phyloP scores from a whole-genome alignment of 257 asterid genomes.

The Solanum piurae region DNA sequence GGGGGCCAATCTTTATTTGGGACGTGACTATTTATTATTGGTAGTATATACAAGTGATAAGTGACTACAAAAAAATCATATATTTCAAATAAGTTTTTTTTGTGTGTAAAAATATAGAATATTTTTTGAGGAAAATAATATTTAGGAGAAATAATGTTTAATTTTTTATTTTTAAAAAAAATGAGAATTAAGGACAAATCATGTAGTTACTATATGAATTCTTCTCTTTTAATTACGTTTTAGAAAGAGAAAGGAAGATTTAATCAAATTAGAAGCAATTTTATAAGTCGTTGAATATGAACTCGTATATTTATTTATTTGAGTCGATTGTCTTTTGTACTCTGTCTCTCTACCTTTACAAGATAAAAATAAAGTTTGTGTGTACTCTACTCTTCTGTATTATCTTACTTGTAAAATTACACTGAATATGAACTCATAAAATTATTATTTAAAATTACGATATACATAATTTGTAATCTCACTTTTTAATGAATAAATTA shows the following conservation, averaged over 20 bases:
- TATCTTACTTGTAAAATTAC: too few relatives aligned
- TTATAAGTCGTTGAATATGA: not conserved
- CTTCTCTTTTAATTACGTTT: not conserved
- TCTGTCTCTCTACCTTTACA: too few relatives aligned
- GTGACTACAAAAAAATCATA: not conserved
- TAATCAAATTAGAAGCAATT: not conserved
- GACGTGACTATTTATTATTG: not conserved
- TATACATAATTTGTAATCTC: not conserved
- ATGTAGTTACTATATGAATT: not conserved
- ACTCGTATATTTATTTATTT: too few relatives aligned
- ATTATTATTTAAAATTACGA: too few relatives aligned
- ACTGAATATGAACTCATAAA: too few relatives aligned
- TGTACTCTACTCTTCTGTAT: not conserved
- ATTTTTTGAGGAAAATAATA: not conserved
- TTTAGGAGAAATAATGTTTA: not conserved
- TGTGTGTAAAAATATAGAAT: not conserved
- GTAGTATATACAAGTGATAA: not conserved
- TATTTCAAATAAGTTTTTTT: not conserved
- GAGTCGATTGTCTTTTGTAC: not conserved
- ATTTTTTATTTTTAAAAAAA: too few relatives aligned
- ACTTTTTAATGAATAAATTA: not conserved
- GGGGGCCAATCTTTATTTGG: not conserved
- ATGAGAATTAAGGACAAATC: too few relatives aligned
- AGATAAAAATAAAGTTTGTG: not conserved
- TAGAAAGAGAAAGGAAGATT: not conserved